Evolutionary conservation across 495 filamentous ascomycete genomes (phyloP).

Genomic region (Trypethelium eluteriae): DNA sequence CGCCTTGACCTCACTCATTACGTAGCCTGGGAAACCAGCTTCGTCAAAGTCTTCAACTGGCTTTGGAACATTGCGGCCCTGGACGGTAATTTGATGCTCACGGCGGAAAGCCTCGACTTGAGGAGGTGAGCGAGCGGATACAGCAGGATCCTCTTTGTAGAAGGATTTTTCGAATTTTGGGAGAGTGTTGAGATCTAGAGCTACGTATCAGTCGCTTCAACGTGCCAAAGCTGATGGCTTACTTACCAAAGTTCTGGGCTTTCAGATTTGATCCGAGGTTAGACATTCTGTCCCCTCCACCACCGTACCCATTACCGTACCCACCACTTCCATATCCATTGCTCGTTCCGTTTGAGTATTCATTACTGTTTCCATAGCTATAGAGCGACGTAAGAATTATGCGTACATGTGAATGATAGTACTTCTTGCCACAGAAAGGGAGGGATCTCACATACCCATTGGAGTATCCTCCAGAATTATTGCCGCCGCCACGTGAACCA

Average conservation of each 20-base stretch:
- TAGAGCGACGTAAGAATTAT: conserved; percentile 23
- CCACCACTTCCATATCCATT: conserved; percentile 27
- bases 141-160: conserved; percentile 87
- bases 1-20: conserved; percentile 96
- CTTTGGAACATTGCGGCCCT: conserved; percentile 72
- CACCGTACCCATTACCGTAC: conserved; percentile 39
- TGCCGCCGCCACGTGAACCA: conserved; percentile 45
- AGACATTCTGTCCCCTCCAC: conserved; percentile 77
- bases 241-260: conserved; percentile 78
- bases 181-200: conserved; percentile 61
- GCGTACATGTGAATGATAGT: conserved; percentile 1
- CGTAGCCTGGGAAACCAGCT: conserved; percentile 91
- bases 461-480: conserved; percentile 38
- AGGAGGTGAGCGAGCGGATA: conserved; percentile 60
- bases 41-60: conserved; percentile 96
- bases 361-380: conserved; percentile 41
- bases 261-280: conserved; percentile 79
- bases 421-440: conserved; percentile 12
- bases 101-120: conserved; percentile 84
- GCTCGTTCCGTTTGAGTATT: conserved; percentile 41
- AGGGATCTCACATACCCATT: conserved; percentile 38
- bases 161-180: conserved; percentile 99
- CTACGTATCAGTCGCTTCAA: conserved; percentile 15
- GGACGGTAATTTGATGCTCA: conserved; percentile 68
- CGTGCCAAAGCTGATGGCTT: not conserved